A percentile compares a stretch with the other conserved stretches of the same genome.
Evolutionary conservation across 371 early-diverging fungal species (phyloP).

Genomic region (Zopfochytrium polystomum): DNA sequence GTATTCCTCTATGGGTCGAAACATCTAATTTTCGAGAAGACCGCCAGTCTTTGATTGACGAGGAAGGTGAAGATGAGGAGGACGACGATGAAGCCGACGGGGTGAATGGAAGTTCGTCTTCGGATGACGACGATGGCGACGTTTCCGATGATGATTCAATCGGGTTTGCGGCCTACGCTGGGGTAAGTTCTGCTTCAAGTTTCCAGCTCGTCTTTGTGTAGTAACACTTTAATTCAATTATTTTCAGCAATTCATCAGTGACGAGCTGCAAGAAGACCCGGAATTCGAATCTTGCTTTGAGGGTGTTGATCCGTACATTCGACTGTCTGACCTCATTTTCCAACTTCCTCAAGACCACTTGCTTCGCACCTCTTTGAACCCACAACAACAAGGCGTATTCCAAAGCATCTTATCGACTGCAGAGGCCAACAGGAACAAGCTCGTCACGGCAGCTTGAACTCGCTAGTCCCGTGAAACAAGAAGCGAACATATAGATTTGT

Average conservation of each 20-base stretch:
- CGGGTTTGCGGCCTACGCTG: no score
- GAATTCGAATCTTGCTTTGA: slow-evolving; percentile 83
- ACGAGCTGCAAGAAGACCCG: slow-evolving; percentile 72
- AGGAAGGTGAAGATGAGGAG: slow-evolving; percentile 54
- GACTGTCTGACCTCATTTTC: slow-evolving; percentile 55
- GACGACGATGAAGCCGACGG: slow-evolving; percentile 62
- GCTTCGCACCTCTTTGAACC: slow-evolving; percentile 49
- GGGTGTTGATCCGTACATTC: slow-evolving; percentile 72
- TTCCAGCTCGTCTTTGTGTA: no score
- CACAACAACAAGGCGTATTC: slow-evolving; percentile 41
- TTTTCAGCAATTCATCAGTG: slow-evolving; percentile 64
- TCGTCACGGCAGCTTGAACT: slow-evolving; percentile 11
- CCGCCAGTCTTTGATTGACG: slow-evolving; percentile 4
- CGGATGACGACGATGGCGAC: slow-evolving; percentile 58
- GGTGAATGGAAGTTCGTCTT: slow-evolving; percentile 39
- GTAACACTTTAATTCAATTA: no score
- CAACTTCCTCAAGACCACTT: slow-evolving; percentile 48
- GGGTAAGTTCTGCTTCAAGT: no score
- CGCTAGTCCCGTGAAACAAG: slow-evolving; percentile 22
- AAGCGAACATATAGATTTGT: slow-evolving; percentile 41
- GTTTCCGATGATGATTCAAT: no score
- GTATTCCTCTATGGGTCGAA: not conserved
- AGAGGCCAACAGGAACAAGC: slow-evolving; percentile 32
- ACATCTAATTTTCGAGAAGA: not conserved
- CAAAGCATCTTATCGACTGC: slow-evolving; percentile 39